Base-by-base conservation (phyloP, 73 alveolate genomes). In the Stentor coeruleus region DNA sequence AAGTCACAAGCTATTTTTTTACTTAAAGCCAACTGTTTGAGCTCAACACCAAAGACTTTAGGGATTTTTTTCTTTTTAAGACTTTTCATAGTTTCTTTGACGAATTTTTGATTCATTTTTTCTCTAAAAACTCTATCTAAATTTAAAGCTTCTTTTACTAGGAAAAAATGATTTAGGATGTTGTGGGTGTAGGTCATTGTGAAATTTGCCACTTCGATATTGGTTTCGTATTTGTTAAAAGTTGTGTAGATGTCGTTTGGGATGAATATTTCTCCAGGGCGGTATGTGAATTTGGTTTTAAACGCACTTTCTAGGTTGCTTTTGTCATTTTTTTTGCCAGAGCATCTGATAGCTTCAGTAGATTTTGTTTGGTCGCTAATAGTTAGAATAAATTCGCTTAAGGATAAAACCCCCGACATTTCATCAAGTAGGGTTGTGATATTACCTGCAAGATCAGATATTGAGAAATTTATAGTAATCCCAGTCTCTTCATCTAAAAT, bases 401-500 rank as follows among this genome's bases (percentile, higher is more conserved):
- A 11, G 20, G 66, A 11, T 11, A 49, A 49, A 20, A 49, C 66
- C 28, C 6, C 6, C 28, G 6, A 11, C 6, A 49, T 6, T 20
- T 49, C 66, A 20, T 49, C 66, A 49, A 49, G 66, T 49, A 49
- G 20, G 20, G 66, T 49, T 11, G 66, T 11, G 20, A 20, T 20
- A 6, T 49, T 49, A 11, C 28, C 66, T 11, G 20, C 20, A 20
- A 49, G 6, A 49, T 49, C 66, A 49, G 6, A 11, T 20, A 20
- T 11, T 49, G 6, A 11, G 28, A 49, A 20, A 6, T 49, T 20
- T 49, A 49, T 6, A 11, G 6, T 6, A 11, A 20, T 49, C 20
- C 66, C 66, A 49, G 66, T 49, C 66, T 49, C 66, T 49, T 49
- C 66, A 49, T 49, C 66, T 6, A 49, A 49, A 20, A 49, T 20